A percentile compares a stretch with the other conserved stretches of the same genome.
Conservation (phyloP, 257 asterid species). For the Solanum piurae region DNA sequence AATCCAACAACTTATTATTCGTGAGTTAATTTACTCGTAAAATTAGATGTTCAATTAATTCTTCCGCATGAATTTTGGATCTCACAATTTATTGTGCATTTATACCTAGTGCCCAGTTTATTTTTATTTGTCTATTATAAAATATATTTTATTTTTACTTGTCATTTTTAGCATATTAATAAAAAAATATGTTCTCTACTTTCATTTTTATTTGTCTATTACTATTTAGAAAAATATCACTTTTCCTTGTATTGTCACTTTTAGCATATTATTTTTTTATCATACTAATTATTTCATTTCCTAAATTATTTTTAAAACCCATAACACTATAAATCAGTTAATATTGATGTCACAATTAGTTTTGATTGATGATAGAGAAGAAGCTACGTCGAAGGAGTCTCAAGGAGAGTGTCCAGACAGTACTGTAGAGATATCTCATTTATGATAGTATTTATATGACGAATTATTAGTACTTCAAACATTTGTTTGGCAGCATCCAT, state of each 20-base stretch:
- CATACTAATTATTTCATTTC: too few relatives aligned
- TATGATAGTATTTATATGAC: too few relatives aligned
- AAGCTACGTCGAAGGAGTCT: not conserved
- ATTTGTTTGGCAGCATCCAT: not conserved
- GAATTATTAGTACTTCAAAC: too few relatives aligned
- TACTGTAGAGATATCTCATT: not conserved
- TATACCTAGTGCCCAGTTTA: accelerated
- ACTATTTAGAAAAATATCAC: too few relatives aligned
- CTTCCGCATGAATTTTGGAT: not conserved
- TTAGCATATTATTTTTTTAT: too few relatives aligned
- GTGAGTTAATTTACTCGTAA: not conserved
- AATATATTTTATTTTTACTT: too few relatives aligned
- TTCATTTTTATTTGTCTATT: too few relatives aligned
- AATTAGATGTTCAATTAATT: not conserved
- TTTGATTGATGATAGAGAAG: not conserved
- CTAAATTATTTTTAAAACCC: too few relatives aligned
- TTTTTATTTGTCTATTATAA: too few relatives aligned
- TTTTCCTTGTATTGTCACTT: too few relatives aligned
- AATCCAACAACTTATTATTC: not conserved
- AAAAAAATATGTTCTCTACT: not conserved
- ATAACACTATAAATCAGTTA: not conserved
- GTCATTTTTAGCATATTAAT: too few relatives aligned
- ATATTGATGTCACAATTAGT: not conserved
- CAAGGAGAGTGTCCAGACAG: not conserved
- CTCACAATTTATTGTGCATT: not conserved